Evolutionary conservation across 2,329 filamentous ascomycete genomes (phyloP), one percentile per base, ranked within the genome.

Genomic region (Aureobasidium sp.): DNA sequence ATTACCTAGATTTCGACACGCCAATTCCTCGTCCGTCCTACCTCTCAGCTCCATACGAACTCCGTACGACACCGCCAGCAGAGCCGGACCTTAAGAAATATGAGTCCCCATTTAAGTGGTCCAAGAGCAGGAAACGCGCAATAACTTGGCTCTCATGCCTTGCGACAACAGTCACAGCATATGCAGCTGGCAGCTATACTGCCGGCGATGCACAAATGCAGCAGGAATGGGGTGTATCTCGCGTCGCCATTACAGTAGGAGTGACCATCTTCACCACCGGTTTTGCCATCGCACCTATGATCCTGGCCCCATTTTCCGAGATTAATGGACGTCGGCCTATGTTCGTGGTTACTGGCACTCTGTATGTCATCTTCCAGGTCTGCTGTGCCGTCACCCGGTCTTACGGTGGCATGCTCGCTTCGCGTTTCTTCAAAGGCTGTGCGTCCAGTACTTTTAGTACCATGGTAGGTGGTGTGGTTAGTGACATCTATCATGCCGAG

Each of bases 381-480:
- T 84, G 86, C 6, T 92, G 88, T 69, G 89, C 88, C 4, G 77
- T 89, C 0, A 88, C 90, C 6, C 77, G 79, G 0, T 82, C 82
- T 2, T 84, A 89, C 64, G 82, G 82, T 0, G 90, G 88, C 2
- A 88, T 96, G 81, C 72, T 95, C 0, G 74, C 91, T 2, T 82
- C 85, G 0, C 83, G 92, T 0, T 88, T 96, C 69, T 79, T 94
- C 49, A 81, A 85, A 10, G 92, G 92, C 1, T 83, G 85, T n/a
- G 89, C 88, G 7, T 86, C 84, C 6, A 90, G 86, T 51, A 84
- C 82, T 0, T 95, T 95, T 69, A 90, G 87, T 46, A 94, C 90
- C 23, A 92, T 96, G 81, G 87, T 95, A 0, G 92, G 92, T n/a
- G 92, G 92, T 3, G 88, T 96, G 4, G 87, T 96, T 42, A 87